Conservation (phyloP, 1,139 yeast genomes). For the Magnusiomyces fungicola region DNA sequence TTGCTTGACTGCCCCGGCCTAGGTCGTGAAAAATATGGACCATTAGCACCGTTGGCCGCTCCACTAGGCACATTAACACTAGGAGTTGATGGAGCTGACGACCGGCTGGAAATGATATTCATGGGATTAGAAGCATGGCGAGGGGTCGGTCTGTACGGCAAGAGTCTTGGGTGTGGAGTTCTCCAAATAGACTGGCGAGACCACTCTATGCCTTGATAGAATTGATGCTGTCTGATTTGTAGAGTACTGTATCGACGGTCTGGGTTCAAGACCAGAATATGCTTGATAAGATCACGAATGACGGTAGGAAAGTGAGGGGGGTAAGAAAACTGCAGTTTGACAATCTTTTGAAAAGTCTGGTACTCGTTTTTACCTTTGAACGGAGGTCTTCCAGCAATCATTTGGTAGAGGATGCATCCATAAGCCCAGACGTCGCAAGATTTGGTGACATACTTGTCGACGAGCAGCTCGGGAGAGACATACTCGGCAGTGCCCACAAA, state of each 20-base stretch:
- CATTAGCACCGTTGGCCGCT: constrained; percentile 10
- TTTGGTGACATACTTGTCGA: constrained; percentile 76
- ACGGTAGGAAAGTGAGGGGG: constrained; percentile 72
- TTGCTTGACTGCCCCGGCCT: constrained; percentile 1
- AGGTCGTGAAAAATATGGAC: background rate
- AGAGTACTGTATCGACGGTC: constrained; percentile 53
- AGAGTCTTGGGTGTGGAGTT: constrained; percentile 61
- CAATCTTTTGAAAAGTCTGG: constrained; percentile 86
- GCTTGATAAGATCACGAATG: constrained; percentile 63
- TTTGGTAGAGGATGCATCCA: constrained; percentile 88
- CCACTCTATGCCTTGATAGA: constrained; percentile 66
- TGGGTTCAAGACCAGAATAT: constrained; percentile 60
- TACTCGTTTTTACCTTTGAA: constrained; percentile 95
- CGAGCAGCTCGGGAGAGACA: constrained; percentile 88
- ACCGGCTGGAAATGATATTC: constrained; percentile 2
- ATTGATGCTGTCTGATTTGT: constrained; percentile 64
- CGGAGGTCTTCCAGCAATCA: constrained; percentile 93
- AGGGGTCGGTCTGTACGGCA: constrained; percentile 53
- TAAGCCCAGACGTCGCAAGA: constrained; percentile 94
- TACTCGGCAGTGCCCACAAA: constrained; percentile 83
- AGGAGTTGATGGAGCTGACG: background rate
- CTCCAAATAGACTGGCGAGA: constrained; percentile 63
- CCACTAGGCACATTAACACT: constrained; percentile 5
- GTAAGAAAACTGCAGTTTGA: constrained; percentile 72
- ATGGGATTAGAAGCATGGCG: constrained; percentile 18